These are phyloP conservation scores for Colletotrichum ledebouriae DNA, from an alignment of 2,329 filamentous ascomycete species.

Conservation along the genomic window DNA sequence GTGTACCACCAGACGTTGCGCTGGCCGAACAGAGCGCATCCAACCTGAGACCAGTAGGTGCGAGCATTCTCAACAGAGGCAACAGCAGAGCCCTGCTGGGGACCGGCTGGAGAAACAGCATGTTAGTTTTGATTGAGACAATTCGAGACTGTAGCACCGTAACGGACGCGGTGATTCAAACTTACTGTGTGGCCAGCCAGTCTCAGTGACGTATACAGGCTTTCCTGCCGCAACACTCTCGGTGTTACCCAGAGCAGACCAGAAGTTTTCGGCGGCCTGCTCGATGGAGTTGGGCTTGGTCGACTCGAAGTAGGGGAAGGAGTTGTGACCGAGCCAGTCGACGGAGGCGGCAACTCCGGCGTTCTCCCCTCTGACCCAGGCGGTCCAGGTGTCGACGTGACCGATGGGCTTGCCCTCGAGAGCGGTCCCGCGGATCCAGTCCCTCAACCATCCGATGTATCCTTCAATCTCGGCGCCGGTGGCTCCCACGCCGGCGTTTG, in stretches of 20 bases:
- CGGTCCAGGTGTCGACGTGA: slow-evolving; percentile 70
- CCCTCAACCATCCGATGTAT: slow-evolving; percentile 69
- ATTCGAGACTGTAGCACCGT: background rate
- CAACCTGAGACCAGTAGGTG: slow-evolving; percentile 34
- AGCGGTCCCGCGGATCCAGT: slow-evolving; percentile 57
- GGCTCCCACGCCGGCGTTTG: slow-evolving; percentile 43
- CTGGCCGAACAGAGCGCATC: slow-evolving; percentile 32
- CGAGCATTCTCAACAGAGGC: slow-evolving; percentile 61
- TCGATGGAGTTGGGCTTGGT: slow-evolving; percentile 49
- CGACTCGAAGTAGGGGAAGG: slow-evolving; percentile 67
- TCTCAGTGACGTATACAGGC: slow-evolving; percentile 66
- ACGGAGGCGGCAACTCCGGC: slow-evolving; percentile 58
- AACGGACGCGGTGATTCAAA: background rate
- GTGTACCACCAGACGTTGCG: slow-evolving; percentile 42
- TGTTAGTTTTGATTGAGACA: slow-evolving; percentile 17
- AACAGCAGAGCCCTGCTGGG: slow-evolving; percentile 56
- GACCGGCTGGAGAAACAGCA: slow-evolving; percentile 51
- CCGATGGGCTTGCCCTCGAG: slow-evolving; percentile 58
- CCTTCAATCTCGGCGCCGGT: slow-evolving; percentile 63
- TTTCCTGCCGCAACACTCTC: slow-evolving; percentile 56
- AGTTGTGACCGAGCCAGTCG: slow-evolving; percentile 67
- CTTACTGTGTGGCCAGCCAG: slow-evolving; percentile 65
- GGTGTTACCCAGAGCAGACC: slow-evolving; percentile 53
- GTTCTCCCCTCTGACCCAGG: slow-evolving; percentile 64
- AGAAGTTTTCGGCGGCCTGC: slow-evolving; percentile 58